Evolutionary conservation across 768 basidiomycete species (phyloP).

Genomic region (Leccinum broughii): DNA sequence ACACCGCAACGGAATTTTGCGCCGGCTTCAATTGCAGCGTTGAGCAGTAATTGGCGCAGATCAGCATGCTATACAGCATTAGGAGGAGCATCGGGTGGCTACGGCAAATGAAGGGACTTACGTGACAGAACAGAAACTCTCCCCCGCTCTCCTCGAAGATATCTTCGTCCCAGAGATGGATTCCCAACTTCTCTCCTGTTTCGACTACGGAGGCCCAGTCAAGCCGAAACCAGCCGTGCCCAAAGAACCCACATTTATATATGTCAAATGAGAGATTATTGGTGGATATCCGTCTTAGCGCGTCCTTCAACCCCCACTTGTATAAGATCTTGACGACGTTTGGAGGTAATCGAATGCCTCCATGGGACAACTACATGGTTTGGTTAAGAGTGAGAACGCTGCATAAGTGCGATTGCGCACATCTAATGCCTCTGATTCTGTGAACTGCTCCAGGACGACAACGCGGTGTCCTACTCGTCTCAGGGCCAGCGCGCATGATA

Average conservation of each 20-base stretch:
- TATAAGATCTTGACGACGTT: conserved; percentile 57
- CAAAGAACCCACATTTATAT: conserved; percentile 27
- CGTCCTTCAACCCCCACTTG: conserved; percentile 54
- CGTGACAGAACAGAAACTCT: conserved; percentile 50
- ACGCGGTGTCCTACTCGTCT: conserved; percentile 60
- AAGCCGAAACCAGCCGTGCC: background rate
- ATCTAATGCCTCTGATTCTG: conserved; percentile 39
- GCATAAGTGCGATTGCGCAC: conserved; percentile 23
- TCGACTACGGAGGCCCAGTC: conserved; percentile 35
- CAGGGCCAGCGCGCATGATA: conserved; percentile 56
- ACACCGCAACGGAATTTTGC: conserved; percentile 46
- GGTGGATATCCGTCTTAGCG: conserved; percentile 38
- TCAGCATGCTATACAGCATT: conserved; percentile 48
- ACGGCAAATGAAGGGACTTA: conserved; percentile 25
- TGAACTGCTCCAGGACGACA: conserved; percentile 52
- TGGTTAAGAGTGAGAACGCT: background rate
- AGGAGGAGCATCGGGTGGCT: conserved; percentile 1
- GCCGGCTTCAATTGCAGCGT: conserved; percentile 47
- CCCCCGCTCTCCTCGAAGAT: conserved; percentile 50
- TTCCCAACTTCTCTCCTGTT: conserved; percentile 45
- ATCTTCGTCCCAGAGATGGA: conserved; percentile 47
- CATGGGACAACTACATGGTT: conserved; percentile 19
- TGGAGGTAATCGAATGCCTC: conserved; percentile 52
- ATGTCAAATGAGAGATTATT: conserved; percentile 25
- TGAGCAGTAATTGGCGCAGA: conserved; percentile 47